Evolutionary conservation across 768 basidiomycete genomes (phyloP), one percentile per base, ranked within the genome.

Genomic region (Naganishia friedmannii): DNA sequence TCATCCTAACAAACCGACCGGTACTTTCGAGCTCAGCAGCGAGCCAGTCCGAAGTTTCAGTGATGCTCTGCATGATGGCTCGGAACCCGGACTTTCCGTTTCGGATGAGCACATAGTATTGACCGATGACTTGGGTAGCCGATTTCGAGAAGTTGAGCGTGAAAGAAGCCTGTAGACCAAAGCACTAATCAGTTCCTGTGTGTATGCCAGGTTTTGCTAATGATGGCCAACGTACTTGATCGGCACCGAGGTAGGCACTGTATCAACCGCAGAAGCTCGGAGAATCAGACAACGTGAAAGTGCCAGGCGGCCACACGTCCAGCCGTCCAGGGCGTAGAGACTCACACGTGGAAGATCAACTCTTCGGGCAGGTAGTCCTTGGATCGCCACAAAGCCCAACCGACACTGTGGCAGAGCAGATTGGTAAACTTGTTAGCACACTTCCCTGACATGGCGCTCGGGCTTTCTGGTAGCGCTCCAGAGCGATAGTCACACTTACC

Each of bases 281-380:
- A 34, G 23, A 37, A 34, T 46, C 9, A 31, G 32, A 29, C 21
- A 9, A 32, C 32, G 34, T 37, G 10, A 19, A 21, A 29, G 32
- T 21, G 8, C 23, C 7, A 60, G 37, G 8, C 12, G 15, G 55
- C 2, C 23, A 23, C 26, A 39, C 34, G 5, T 34, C n/a, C 23
- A 21, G 72, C 79, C 84, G 58, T 26, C n/a, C 5, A 66, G 8
- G 3, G 19, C 46, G 8, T n/a, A 19, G 2, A 69, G 21, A 66
- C 68, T 53, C 34, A 69, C 68, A 78, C 76, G 28, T 74, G 78
- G 72, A 79, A 81, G 70, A 82, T 71, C 55, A 82, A 70, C 37
- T 80, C 78, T 28, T 80, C 76, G 6, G 81, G 81, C 0, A 82
- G 70, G 76, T 74, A 81, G 0, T 72, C 67, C 69, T 77, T 76